Percentiles rank a stretch among this genome's conserved stretches.
Evolutionary conservation across 768 basidiomycete species (phyloP).

Genomic region (Leccinum disarticulatum): DNA sequence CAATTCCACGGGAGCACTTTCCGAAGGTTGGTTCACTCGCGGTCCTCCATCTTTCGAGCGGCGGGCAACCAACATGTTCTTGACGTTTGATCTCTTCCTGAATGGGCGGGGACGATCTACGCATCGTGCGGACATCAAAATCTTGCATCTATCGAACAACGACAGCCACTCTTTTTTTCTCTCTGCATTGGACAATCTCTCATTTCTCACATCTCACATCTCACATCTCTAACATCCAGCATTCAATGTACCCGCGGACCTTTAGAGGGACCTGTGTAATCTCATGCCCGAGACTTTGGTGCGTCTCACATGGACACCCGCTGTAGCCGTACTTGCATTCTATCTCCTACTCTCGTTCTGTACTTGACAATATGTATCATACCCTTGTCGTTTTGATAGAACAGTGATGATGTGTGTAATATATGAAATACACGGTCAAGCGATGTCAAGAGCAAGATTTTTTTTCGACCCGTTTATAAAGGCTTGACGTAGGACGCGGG

Average conservation of each 20-base stretch:
- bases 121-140: conserved; percentile 19
- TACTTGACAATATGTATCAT: conserved; percentile 25
- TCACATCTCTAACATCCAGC: conserved; percentile 19
- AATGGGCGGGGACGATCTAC: conserved; percentile 10
- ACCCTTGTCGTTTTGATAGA: conserved; percentile 27
- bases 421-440: conserved; percentile 2
- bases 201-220: conserved; percentile 27
- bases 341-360: conserved; percentile 35
- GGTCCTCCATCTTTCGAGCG: conserved; percentile 43
- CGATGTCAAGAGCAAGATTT: not conserved
- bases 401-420: conserved; percentile 12
- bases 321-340: conserved; percentile 27
- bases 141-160: conserved; percentile 23
- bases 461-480: conserved; percentile 30
- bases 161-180: conserved; percentile 13
- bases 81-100: conserved; percentile 24
- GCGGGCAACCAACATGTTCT: conserved; percentile 26
- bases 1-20: conserved; percentile 35
- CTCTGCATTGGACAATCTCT: conserved; percentile 15
- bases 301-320: conserved; percentile 26
- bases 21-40: conserved; percentile 44
- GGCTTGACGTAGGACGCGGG: conserved; percentile 69
- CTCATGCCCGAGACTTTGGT: conserved; percentile 11
- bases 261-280: conserved; percentile 5
- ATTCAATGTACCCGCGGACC: conserved; percentile 24